Conservation (phyloP, 2,329 filamentous ascomycete species). For the Pseudocercospora fijiensis region DNA sequence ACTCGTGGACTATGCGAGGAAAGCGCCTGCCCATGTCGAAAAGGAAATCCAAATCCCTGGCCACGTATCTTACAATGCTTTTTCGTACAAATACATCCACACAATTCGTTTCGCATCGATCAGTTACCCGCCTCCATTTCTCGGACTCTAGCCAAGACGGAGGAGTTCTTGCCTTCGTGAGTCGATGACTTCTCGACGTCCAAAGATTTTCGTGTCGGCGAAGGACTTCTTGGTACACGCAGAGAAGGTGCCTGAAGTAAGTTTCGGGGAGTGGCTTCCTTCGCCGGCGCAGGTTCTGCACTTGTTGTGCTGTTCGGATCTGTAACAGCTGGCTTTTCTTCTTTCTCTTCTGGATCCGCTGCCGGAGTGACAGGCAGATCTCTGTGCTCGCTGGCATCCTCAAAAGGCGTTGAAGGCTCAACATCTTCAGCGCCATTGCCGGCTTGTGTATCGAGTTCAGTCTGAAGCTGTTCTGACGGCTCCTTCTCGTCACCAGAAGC, state of each 20-base stretch:
- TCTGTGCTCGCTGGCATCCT: conserved; percentile 25
- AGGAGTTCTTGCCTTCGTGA: conserved; percentile 25
- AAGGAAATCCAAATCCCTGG: not conserved
- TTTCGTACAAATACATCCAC: conserved; percentile 4
- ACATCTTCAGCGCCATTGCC: conserved; percentile 13
- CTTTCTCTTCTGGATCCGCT: conserved; percentile 2
- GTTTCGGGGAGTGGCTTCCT: conserved; percentile 7
- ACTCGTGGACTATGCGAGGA: not conserved
- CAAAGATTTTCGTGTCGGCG: conserved; percentile 12
- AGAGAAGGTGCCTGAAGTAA: conserved; percentile 8
- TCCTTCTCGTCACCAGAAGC: conserved; percentile 7
- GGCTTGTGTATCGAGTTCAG: conserved; percentile 15
- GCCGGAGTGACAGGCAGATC: conserved; percentile 9
- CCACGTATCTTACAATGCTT: not conserved
- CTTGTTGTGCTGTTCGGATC: not conserved
- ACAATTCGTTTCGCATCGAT: not conserved
- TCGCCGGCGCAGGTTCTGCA: conserved; percentile 4
- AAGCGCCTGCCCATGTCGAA: not conserved
- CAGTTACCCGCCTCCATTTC: conserved; percentile 26
- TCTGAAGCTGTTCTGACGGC: conserved; percentile 2
- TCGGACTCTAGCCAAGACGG: conserved; percentile 26
- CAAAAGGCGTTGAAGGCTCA: conserved; percentile 23
- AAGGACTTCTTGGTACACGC: conserved; percentile 1
- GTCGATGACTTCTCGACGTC: conserved; percentile 12
- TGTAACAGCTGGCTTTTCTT: not conserved